Conservation (phyloP, 805 yeast species). For the Pichia cephalocereana region DNA sequence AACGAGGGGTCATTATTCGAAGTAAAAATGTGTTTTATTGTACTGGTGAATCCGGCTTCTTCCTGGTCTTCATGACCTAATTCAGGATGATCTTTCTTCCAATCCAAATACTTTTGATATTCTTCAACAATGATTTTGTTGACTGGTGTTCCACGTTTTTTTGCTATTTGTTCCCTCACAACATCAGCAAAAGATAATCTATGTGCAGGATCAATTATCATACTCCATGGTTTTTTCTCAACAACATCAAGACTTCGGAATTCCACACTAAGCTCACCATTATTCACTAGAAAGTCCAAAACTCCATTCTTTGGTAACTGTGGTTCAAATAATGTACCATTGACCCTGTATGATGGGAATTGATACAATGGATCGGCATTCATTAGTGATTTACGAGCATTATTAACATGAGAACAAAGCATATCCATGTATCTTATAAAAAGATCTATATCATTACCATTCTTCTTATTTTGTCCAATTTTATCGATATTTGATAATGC, state of each 20-base stretch:
- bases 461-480: conserved; percentile 16
- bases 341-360: conserved; percentile 47
- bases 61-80: conserved; percentile 2
- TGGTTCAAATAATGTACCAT: conserved; percentile 34
- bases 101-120: conserved; percentile 27
- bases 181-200: conserved; percentile 46
- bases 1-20: conserved; percentile 21
- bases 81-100: conserved; percentile 17
- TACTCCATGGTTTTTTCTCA: conserved; percentile 55
- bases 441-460: conserved; percentile 13
- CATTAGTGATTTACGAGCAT: conserved; percentile 31
- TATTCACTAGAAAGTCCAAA: conserved; percentile 49
- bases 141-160: conserved; percentile 31
- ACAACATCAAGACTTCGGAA: conserved; percentile 41
- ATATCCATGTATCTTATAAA: conserved; percentile 19
- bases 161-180: conserved; percentile 45
- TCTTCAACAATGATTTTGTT: conserved; percentile 32
- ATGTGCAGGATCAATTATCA: conserved; percentile 35
- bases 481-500: conserved; percentile 36
- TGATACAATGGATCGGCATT: conserved; percentile 46
- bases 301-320: conserved; percentile 37
- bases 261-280: conserved; percentile 56
- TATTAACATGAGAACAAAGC: conserved; percentile 24
- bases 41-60: conserved; percentile 13
- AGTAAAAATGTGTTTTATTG: conserved; percentile 19